These are phyloP conservation scores for Pleurostoma richardsiae DNA, from an alignment of 2,329 filamentous ascomycete species.

Conservation along the genomic window DNA sequence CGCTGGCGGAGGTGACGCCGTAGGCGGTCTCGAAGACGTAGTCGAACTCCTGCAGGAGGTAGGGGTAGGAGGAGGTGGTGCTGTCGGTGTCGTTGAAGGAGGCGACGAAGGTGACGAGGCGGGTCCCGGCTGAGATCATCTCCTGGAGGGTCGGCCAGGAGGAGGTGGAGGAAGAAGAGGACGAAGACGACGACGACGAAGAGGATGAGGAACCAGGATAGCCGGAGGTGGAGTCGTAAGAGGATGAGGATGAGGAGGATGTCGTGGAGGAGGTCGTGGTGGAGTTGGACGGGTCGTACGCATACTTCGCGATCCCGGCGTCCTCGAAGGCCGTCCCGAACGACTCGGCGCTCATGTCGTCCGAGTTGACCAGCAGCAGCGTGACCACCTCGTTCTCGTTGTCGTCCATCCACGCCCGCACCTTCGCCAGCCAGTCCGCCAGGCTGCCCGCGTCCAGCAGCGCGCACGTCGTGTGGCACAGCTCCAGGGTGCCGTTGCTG, in stretches of 20 bases:
- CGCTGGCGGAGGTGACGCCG: constrained; percentile 54
- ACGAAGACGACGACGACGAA: too few species aligned
- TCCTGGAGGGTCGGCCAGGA: constrained; percentile 68
- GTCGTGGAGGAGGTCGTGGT: constrained; percentile 54
- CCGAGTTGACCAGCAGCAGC: constrained; percentile 66
- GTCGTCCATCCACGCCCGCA: constrained; percentile 64
- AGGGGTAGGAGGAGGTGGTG: constrained; percentile 35
- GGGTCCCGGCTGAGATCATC: constrained; percentile 60
- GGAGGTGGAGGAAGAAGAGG: constrained; percentile 22
- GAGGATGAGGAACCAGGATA: constrained; percentile 44
- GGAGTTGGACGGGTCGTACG: constrained; percentile 47
- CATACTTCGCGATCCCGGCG: constrained; percentile 55
- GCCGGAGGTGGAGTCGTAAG: constrained; percentile 38
- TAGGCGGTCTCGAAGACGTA: constrained; percentile 71
- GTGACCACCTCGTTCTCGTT: constrained; percentile 75
- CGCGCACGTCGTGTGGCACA: constrained; percentile 66
- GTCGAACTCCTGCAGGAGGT: constrained; percentile 58
- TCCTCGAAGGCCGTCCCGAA: constrained; percentile 50
- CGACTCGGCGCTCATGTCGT: constrained; percentile 47
- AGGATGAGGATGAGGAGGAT: constrained; percentile 54
- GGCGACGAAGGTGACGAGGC: constrained; percentile 66
- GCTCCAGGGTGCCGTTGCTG: constrained; percentile 49
- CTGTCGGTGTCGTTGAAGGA: constrained; percentile 31
- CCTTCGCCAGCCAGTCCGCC: constrained; percentile 55
- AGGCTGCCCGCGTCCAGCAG: constrained; percentile 66